Base-by-base conservation (phyloP, 257 asterid genomes). In the Salvia hispanica region DNA sequence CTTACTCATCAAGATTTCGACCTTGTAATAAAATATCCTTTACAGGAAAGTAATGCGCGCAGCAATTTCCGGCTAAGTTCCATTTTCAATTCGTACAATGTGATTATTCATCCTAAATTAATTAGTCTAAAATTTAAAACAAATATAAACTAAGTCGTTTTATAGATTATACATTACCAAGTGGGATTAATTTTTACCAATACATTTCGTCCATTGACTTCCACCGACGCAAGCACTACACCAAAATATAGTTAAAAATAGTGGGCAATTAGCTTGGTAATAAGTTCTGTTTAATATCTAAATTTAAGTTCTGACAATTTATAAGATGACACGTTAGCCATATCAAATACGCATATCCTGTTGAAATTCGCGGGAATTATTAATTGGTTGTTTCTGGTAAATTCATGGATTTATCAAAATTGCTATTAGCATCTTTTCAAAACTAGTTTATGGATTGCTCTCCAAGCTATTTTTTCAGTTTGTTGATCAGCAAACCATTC, bases 1-100 rank as follows among this genome's bases (percentile, higher is more conserved):
- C 53, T 1, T 34, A 34, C 1, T 34, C 39, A n/a, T n/a, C 39
- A 48, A 15, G 8, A 21, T 53, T 53, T 9, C 7, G 11, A 52
- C 25, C 10, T 48, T 48, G 54, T 14, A 48, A 47, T n/a, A 47
- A 52, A 52, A 16, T 6, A 11, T 18, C 3, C 6, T 53, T 18
- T 18, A 9, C 10, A 9, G 42, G 21, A 55, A 13, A 13, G 48
- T 34, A 62, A 62, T 14, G 39, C 4, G 37, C 28, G 16, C 33
- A 7, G 54, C 64, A 72, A 44, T 46, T 72, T 72, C 61, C 33
- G 0, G 10, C 55, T 51, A 36, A 55, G 18, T 65, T 42, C 61
- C 72, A 65, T 18, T 6, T 44, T 33, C 43, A 31, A 10, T 25
- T 69, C 34, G 8, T 56, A 25, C 39, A 14, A 31, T 37, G 7